Evolutionary conservation across 768 basidiomycete genomes (phyloP).

Genomic region (Boletus subcaerulescens): DNA sequence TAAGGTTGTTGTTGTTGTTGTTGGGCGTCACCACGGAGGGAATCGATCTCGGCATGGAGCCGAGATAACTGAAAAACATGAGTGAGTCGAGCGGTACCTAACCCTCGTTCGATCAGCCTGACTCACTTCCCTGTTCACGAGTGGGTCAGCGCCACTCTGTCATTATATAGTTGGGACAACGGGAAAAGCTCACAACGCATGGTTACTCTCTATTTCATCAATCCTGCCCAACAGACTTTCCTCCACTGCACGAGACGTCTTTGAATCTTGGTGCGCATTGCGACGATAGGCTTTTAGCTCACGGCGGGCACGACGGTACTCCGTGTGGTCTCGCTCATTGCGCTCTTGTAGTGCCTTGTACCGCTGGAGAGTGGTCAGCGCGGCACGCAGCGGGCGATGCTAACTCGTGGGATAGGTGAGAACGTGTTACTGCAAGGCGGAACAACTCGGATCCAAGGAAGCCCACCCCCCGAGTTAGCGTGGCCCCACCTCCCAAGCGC

Average conservation of each 20-base stretch:
- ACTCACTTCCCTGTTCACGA: slow-evolving; percentile 30
- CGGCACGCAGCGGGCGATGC: slow-evolving; percentile 31
- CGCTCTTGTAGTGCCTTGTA: slow-evolving; percentile 38
- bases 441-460: slow-evolving; percentile 20
- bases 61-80: slow-evolving; percentile 29
- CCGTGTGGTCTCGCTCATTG: slow-evolving; percentile 29
- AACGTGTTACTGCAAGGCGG: slow-evolving; percentile 11
- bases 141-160: slow-evolving; percentile 10
- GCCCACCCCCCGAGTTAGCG: not conserved
- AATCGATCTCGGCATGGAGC: slow-evolving; percentile 37
- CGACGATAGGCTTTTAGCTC: slow-evolving; percentile 30
- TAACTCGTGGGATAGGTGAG: slow-evolving; percentile 27
- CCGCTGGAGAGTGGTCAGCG: slow-evolving; percentile 36
- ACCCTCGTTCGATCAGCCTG: slow-evolving; percentile 1
- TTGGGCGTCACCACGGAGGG: slow-evolving; percentile 32
- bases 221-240: slow-evolving; percentile 33
- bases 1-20: slow-evolving; percentile 13
- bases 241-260: slow-evolving; percentile 37
- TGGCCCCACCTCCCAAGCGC: not conserved
- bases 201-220: slow-evolving; percentile 29
- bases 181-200: slow-evolving; percentile 24
- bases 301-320: slow-evolving; percentile 32
- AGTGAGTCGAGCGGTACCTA: slow-evolving; percentile 17
- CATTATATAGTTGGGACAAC: slow-evolving; percentile 2
- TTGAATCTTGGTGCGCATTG: slow-evolving; percentile 31